Evolutionary conservation across 495 filamentous ascomycete species (phyloP).

Genomic region (Niebla homalea): DNA sequence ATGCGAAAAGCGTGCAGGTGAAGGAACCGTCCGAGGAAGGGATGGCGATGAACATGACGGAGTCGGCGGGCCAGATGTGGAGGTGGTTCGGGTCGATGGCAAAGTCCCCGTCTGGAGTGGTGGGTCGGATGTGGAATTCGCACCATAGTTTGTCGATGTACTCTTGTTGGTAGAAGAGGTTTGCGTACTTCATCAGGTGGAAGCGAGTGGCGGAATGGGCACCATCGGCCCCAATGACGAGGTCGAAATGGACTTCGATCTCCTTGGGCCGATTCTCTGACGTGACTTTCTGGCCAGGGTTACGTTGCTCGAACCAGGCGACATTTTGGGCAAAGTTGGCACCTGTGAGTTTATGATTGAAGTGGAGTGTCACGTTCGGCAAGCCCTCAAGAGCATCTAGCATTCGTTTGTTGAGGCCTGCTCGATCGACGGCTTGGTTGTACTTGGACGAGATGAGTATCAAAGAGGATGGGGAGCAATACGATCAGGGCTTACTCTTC

Average conservation of each 20-base stretch:
- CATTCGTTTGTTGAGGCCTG: conserved; percentile 68
- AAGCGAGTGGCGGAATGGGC: conserved; percentile 82
- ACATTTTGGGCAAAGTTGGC: conserved; percentile 65
- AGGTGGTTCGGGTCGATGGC: conserved; percentile 78
- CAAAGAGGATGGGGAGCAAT: neutral
- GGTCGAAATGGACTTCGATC: conserved; percentile 71
- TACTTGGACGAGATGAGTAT: conserved; percentile 5
- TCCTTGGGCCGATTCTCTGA: conserved; percentile 31
- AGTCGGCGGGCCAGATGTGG: conserved; percentile 90
- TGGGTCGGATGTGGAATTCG: conserved; percentile 72
- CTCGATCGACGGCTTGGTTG: conserved; percentile 60
- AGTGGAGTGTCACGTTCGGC: conserved; percentile 79
- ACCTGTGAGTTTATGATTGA: conserved; percentile 81
- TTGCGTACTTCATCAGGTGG: conserved; percentile 84
- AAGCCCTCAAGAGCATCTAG: conserved; percentile 72
- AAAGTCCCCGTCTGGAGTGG: conserved; percentile 44
- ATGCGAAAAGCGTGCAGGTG: conserved; percentile 88
- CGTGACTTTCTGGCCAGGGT: conserved; percentile 6
- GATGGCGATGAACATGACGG: conserved; percentile 97
- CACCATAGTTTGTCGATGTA: conserved; percentile 98
- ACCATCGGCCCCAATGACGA: conserved; percentile 90
- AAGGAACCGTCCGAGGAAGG: conserved; percentile 81
- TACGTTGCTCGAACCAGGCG: conserved; percentile 73
- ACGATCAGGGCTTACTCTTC: conserved; percentile 44
- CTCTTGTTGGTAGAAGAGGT: conserved; percentile 82